Percentiles rank a stretch among this genome's conserved stretches.
These are phyloP conservation scores for Penicillium steckii DNA, from an alignment of 495 filamentous ascomycete genomes.

Conservation along the genomic window DNA sequence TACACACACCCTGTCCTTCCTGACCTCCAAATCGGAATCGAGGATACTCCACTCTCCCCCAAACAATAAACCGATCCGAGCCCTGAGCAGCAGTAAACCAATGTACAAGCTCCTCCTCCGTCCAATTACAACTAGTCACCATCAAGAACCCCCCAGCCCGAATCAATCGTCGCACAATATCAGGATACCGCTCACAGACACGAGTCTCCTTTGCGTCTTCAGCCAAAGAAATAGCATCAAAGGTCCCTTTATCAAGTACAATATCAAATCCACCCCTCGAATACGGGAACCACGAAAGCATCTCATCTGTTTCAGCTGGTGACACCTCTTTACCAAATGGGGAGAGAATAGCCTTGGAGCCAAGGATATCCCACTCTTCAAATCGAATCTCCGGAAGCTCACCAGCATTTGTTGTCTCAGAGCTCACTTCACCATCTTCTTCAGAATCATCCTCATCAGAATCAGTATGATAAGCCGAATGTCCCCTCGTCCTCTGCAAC, in stretches of 20 bases:
- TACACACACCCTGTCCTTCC: constrained; percentile 82
- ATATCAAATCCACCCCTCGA: constrained; percentile 67
- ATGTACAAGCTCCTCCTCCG: constrained; percentile 73
- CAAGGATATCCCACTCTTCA: constrained; percentile 73
- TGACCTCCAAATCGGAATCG: constrained; percentile 83
- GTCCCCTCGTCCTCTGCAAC: constrained; percentile 39
- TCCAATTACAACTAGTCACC: constrained; percentile 98
- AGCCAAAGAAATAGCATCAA: constrained; percentile 83
- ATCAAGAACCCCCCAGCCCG: constrained; percentile 69
- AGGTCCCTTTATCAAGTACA: constrained; percentile 94
- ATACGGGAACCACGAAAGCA: constrained; percentile 33
- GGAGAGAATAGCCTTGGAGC: constrained; percentile 33
- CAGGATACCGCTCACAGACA: constrained; percentile 71
- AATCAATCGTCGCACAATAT: constrained; percentile 62
- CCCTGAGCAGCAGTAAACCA: constrained; percentile 61
- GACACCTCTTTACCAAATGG: constrained; percentile 17
- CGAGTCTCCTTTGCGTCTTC: constrained; percentile 51
- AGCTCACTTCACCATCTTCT: constrained; percentile 14
- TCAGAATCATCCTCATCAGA: constrained; percentile 37
- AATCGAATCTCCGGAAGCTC: constrained; percentile 53
- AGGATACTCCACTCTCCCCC: constrained; percentile 73
- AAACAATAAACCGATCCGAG: constrained; percentile 48
- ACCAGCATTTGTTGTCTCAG: not conserved
- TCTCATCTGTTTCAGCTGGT: constrained; percentile 9
- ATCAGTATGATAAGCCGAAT: constrained; percentile 41